Conservation (phyloP, 768 basidiomycete species). For the Gloeopeniophorella convolvens region DNA sequence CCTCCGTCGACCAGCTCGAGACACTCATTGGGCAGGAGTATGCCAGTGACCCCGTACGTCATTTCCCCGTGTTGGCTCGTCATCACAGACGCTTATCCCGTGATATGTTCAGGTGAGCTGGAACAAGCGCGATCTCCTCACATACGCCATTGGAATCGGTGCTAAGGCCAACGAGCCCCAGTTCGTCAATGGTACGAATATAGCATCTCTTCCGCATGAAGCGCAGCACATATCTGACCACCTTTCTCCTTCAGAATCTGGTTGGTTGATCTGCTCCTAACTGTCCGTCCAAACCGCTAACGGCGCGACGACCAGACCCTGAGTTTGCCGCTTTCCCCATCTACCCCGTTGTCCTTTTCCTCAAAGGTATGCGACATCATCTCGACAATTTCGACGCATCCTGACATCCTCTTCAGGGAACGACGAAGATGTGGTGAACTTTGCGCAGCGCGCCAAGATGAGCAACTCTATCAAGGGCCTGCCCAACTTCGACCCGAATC, state of each 20-base stretch:
- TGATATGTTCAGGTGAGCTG: slow-evolving; percentile 86
- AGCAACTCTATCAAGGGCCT: slow-evolving; percentile 49
- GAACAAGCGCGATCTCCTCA: slow-evolving; percentile 78
- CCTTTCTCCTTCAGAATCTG: slow-evolving; percentile 25
- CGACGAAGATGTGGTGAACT: slow-evolving; percentile 64
- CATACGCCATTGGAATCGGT: slow-evolving; percentile 76
- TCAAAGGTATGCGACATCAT: slow-evolving; percentile 47
- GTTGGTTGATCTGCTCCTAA: slow-evolving; percentile 1
- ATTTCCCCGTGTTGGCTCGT: no score
- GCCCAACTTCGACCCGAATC: slow-evolving; percentile 63
- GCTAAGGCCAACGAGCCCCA: slow-evolving; percentile 67
- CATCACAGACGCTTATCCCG: not conserved
- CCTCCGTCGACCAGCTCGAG: slow-evolving; percentile 36
- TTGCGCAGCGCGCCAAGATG: slow-evolving; percentile 42
- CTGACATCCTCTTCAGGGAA: slow-evolving; percentile 34
- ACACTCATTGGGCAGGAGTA: slow-evolving; percentile 58
- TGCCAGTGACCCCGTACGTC: slow-evolving; percentile 49
- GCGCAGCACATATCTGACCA: not conserved
- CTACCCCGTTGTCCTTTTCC: slow-evolving; percentile 70
- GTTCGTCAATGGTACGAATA: slow-evolving; percentile 69
- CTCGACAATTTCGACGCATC: not conserved
- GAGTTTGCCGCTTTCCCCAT: slow-evolving; percentile 76
- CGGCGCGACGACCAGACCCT: slow-evolving; percentile 37
- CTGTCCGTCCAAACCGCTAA: not conserved
- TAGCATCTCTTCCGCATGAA: not conserved